phyloP scores from a whole-genome alignment of 1,139 yeast genomes.

The Pneumocystis canis region DNA sequence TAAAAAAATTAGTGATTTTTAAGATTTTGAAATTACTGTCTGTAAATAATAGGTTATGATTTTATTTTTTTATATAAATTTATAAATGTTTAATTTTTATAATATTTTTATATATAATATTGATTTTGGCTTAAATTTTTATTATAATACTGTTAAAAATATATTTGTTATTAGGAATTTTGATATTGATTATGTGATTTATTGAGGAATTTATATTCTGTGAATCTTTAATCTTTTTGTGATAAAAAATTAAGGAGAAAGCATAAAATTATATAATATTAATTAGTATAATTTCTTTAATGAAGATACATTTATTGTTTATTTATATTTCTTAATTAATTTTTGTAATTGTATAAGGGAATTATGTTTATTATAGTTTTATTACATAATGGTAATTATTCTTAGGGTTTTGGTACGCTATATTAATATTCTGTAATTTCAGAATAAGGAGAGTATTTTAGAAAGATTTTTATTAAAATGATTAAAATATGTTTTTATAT shows the following conservation, averaged over 20 bases:
- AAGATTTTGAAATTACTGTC: not conserved
- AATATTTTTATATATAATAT: not conserved
- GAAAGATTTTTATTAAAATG: slow-evolving; percentile 50
- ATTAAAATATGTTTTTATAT: slow-evolving; percentile 48
- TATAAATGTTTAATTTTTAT: not conserved
- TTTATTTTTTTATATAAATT: not conserved
- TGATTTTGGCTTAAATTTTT: not conserved
- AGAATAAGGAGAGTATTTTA: slow-evolving; percentile 55
- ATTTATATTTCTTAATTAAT: slow-evolving; percentile 71
- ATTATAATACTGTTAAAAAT: not conserved
- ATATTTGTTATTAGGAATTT: not conserved
- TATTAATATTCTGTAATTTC: slow-evolving; percentile 41
- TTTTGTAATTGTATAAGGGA: slow-evolving; percentile 72
- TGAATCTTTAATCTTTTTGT: slow-evolving; percentile 49
- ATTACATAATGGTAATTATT: slow-evolving; percentile 56
- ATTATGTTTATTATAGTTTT: slow-evolving; percentile 66
- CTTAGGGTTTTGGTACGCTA: slow-evolving; percentile 88
- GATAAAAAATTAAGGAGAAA: slow-evolving; percentile 48
- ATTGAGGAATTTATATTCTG: slow-evolving; percentile 9
- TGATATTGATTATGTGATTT: not conserved
- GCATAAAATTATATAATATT: slow-evolving; percentile 60
- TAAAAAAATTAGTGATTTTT: too few species aligned
- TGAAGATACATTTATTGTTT: slow-evolving; percentile 42
- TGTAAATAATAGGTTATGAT: not conserved
- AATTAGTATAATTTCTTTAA: slow-evolving; percentile 43